Evolutionary conservation across 2,329 filamentous ascomycete species (phyloP).

Genomic region (Phoma sp.): DNA sequence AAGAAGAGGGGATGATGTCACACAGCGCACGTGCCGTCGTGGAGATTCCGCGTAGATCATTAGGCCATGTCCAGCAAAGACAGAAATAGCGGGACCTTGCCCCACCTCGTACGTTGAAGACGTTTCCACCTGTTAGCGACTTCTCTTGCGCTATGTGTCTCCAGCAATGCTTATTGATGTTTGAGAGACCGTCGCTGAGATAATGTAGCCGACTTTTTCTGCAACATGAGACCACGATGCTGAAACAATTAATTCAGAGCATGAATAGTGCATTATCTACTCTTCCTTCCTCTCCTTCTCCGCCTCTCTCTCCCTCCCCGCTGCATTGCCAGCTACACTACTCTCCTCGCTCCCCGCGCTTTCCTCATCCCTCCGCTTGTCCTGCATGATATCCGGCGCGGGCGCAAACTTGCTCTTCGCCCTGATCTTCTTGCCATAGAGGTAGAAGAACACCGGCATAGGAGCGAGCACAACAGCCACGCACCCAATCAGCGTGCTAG

Average conservation of each 20-base stretch:
- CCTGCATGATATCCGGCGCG: constrained; percentile 47
- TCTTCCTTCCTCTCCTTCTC: constrained; percentile 10
- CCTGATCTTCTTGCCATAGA: constrained; percentile 53
- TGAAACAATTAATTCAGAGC: too few relatives aligned
- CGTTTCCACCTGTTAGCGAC: too few relatives aligned
- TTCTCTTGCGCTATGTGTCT: too few relatives aligned
- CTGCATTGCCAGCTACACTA: neutral
- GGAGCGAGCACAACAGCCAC: constrained; percentile 52
- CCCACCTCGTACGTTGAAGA: too few relatives aligned
- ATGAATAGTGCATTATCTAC: neutral
- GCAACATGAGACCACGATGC: too few relatives aligned
- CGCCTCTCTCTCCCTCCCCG: neutral
- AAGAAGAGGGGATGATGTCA: constrained; percentile 8
- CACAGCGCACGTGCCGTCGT: neutral
- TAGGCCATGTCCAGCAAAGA: too few relatives aligned
- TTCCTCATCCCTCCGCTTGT: constrained; percentile 45
- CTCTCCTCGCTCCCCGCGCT: constrained; percentile 11
- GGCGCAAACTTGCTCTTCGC: constrained; percentile 53
- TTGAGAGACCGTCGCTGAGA: too few relatives aligned
- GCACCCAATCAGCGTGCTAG: constrained; percentile 53
- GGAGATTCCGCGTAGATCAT: neutral
- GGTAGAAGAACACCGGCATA: constrained; percentile 54
- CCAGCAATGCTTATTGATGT: too few relatives aligned
- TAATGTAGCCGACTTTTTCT: too few relatives aligned
- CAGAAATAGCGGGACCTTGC: too few relatives aligned